Evolutionary conservation across 306 rosid species (phyloP).

Genomic region (Prunus mira): DNA sequence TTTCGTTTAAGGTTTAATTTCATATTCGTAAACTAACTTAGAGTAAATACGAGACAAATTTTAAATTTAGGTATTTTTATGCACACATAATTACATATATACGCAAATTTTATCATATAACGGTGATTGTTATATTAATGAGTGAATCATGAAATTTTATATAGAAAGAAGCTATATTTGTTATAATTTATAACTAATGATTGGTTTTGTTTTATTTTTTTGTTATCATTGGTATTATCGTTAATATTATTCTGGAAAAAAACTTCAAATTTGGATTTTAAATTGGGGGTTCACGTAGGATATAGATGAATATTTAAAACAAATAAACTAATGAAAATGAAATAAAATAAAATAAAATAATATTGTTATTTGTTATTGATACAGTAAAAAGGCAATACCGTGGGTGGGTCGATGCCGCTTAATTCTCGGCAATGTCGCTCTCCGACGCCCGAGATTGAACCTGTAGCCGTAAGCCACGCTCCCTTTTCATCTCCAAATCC

Average conservation of each 20-base stretch:
- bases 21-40: no score
- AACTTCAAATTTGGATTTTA: neutral
- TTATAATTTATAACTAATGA: no score
- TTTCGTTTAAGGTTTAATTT: no score
- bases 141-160: neutral
- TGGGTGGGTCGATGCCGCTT: conserved; percentile 40
- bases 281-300: neutral
- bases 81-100: no score
- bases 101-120: no score
- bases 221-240: no score
- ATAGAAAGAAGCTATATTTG: no score
- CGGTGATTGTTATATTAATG: no score
- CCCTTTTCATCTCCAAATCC: conserved; percentile 12
- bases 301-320: neutral
- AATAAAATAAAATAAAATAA: neutral
- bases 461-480: conserved; percentile 39
- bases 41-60: no score
- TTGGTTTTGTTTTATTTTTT: no score
- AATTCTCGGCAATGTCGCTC: conserved; percentile 64
- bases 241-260: no score
- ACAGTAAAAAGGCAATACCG: conserved; percentile 22
- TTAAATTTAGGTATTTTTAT: no score
- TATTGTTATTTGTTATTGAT: neutral
- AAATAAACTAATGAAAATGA: neutral
- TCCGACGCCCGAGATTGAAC: conserved; percentile 41